Conservation (phyloP, 2,329 filamentous ascomycete species). For the Paecilomyces formosus region DNA sequence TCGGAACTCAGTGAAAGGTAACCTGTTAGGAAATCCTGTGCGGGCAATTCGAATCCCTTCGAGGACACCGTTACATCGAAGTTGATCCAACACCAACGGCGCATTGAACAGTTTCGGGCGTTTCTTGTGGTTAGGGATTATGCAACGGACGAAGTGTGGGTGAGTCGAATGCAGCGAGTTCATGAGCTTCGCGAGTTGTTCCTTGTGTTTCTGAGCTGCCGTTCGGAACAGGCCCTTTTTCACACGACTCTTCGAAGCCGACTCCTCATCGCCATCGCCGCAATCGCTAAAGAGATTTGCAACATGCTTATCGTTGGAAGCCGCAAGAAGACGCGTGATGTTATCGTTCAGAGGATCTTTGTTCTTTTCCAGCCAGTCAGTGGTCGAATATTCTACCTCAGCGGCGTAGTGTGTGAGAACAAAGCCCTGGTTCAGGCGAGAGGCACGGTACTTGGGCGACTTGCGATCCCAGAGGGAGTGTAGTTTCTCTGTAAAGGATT, state of each 20-base stretch:
- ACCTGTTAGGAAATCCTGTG: constrained; percentile 90
- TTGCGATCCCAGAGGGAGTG: constrained; percentile 96
- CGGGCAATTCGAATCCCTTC: constrained; percentile 96
- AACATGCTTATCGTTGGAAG: constrained; percentile 75
- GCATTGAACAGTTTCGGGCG: constrained; percentile 86
- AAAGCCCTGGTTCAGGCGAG: constrained; percentile 83
- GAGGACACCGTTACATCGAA: constrained; percentile 98
- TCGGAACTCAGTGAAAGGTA: constrained; percentile 88
- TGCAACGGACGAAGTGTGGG: constrained; percentile 96
- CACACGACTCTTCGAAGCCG: constrained; percentile 65
- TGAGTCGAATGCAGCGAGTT: constrained; percentile 88
- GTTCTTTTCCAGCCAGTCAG: constrained; percentile 97
- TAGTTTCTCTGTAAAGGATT: constrained; percentile 95
- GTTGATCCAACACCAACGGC: constrained; percentile 86
- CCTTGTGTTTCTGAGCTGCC: constrained; percentile 93
- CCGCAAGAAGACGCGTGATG: constrained; percentile 76
- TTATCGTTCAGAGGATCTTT: constrained; percentile 98
- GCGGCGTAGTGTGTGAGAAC: constrained; percentile 95
- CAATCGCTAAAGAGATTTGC: constrained; percentile 83
- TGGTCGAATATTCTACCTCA: constrained; percentile 93
- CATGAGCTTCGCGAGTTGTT: constrained; percentile 97
- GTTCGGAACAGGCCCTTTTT: constrained; percentile 97
- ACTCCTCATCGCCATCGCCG: constrained; percentile 69
- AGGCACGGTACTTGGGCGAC: constrained; percentile 83
- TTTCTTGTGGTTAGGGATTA: constrained; percentile 97